These are phyloP conservation scores for Fusarium clavum DNA, from an alignment of 2,329 filamentous ascomycete species.

Conservation along the genomic window DNA sequence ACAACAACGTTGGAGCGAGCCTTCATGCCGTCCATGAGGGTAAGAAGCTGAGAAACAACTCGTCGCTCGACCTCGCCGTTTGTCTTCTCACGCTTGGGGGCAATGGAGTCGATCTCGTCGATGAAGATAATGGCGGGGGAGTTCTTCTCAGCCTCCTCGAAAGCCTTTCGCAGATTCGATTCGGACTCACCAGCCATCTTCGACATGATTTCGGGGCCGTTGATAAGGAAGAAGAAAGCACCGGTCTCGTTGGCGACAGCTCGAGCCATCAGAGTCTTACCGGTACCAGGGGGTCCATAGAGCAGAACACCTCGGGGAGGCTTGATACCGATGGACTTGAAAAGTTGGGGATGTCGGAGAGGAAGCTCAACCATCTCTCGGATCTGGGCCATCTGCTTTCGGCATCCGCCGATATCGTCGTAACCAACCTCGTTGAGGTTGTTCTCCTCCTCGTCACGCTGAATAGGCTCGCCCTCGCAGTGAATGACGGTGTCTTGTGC, in stretches of 20 bases:
- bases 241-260: constrained; percentile 99
- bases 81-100: constrained; percentile 99
- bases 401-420: constrained; percentile 98
- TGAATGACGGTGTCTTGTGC: constrained; percentile 99
- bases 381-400: constrained; percentile 99
- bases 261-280: constrained; percentile 99
- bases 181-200: constrained; percentile 99
- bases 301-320: constrained; percentile 97
- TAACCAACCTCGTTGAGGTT: constrained; percentile 99
- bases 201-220: constrained; percentile 99
- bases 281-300: constrained; percentile 95
- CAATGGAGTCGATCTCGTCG: constrained; percentile 99
- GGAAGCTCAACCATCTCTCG: constrained; percentile 98
- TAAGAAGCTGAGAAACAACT: constrained; percentile 96
- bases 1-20: constrained; percentile 98
- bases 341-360: constrained; percentile 95
- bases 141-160: constrained; percentile 99
- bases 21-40: constrained; percentile 99
- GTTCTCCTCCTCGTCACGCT: constrained; percentile 98
- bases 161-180: constrained; percentile 98
- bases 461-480: constrained; percentile 90
- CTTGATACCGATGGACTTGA: constrained; percentile 99
- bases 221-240: constrained; percentile 99
- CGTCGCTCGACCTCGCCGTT: constrained; percentile 98
- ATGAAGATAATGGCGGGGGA: constrained; percentile 99